A percentile compares a stretch with the other conserved stretches of the same genome.
Conservation (phyloP, 257 asterid species). For the Paraleonurus japonicus region DNA sequence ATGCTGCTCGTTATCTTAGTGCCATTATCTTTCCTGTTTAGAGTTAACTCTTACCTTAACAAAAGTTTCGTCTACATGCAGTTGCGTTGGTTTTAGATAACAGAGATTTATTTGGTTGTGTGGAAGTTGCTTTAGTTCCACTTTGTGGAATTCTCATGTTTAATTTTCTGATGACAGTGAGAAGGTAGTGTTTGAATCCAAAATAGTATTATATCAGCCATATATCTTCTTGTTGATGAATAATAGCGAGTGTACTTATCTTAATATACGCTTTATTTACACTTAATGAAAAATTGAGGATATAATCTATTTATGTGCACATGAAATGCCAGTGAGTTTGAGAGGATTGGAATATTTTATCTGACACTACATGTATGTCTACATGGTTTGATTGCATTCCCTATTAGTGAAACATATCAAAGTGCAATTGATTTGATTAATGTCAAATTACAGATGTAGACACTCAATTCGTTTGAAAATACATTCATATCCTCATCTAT, state of each 20-base stretch:
- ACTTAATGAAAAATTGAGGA: not conserved
- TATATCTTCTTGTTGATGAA: not conserved
- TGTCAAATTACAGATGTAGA: not conserved
- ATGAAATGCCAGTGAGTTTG: not conserved
- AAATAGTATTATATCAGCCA: not conserved
- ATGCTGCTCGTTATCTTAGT: slow-evolving; percentile 7
- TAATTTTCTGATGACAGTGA: not conserved
- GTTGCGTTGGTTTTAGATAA: slow-evolving; percentile 18
- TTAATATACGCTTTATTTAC: not conserved
- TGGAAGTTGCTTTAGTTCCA: not conserved
- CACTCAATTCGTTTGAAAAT: slow-evolving; percentile 5
- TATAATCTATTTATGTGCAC: not conserved
- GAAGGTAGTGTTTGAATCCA: not conserved
- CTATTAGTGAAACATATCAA: not conserved
- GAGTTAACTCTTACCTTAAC: not conserved
- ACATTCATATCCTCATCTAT: slow-evolving; percentile 3
- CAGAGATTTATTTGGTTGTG: slow-evolving; percentile 2
- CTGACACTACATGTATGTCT: not conserved
- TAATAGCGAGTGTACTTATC: too few species aligned
- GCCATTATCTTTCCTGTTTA: not conserved
- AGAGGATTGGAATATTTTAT: not conserved
- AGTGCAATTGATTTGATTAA: not conserved
- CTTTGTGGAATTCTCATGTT: slow-evolving; percentile 2
- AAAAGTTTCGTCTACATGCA: not conserved
- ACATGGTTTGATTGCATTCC: slow-evolving; percentile 6